These are phyloP conservation scores for Stellera chamaejasme DNA, from an alignment of 345 rosid species.

Conservation along the genomic window DNA sequence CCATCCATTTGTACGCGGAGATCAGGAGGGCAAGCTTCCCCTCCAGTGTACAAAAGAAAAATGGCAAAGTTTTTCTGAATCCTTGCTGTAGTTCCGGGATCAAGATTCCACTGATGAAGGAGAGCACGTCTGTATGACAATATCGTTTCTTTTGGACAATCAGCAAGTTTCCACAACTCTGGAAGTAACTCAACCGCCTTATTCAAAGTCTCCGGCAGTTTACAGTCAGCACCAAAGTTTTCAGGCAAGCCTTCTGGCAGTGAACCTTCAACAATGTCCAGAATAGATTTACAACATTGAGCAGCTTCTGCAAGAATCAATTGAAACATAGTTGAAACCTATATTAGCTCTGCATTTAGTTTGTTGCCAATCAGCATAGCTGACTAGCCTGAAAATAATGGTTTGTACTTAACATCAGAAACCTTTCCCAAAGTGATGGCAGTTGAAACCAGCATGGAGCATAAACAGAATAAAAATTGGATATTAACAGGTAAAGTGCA, in stretches of 20 bases:
- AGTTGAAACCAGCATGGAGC: too few relatives aligned
- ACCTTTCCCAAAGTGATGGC: background rate
- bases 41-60: constrained; percentile 75
- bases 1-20: constrained; percentile 61
- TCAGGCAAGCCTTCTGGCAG: constrained; percentile 63
- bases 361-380: constrained; percentile 2
- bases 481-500: too few relatives aligned
- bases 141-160: constrained; percentile 49
- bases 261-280: constrained; percentile 79
- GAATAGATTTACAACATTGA: constrained; percentile 66
- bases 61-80: constrained; percentile 69
- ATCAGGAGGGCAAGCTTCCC: constrained; percentile 67
- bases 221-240: constrained; percentile 56
- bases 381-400: background rate
- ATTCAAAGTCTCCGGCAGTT: constrained; percentile 62
- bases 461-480: too few relatives aligned
- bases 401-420: background rate
- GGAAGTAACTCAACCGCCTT: constrained; percentile 89
- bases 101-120: constrained; percentile 65
- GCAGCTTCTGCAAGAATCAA: constrained; percentile 81
- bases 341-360: constrained; percentile 17
- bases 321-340: constrained; percentile 13
- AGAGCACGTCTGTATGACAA: constrained; percentile 65
- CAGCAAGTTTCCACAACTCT: constrained; percentile 68
- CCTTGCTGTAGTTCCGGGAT: constrained; percentile 48